These are phyloP conservation scores for Aspergillus carlsbadensis DNA, from an alignment of 495 filamentous ascomycete genomes.

Conservation along the genomic window DNA sequence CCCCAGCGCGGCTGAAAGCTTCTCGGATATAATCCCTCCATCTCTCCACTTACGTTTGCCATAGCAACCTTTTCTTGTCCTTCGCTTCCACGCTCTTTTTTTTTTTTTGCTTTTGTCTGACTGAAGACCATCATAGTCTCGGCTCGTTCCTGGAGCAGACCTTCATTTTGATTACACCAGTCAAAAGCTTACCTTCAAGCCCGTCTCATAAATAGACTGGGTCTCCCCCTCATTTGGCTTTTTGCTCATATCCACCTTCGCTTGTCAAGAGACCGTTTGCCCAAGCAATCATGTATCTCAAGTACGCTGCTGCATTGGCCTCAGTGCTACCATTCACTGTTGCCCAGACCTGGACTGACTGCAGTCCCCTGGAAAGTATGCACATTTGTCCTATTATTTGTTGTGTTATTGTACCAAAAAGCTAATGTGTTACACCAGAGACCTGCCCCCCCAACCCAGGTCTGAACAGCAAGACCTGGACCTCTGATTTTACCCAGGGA, in stretches of 20 bases:
- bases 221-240: neutral
- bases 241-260: constrained; percentile 6
- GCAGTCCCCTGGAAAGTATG: constrained; percentile 40
- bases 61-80: constrained; percentile 1
- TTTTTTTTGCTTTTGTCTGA: neutral
- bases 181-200: constrained; percentile 7
- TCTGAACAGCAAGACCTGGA: constrained; percentile 53
- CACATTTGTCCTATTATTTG: constrained; percentile 7
- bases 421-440: constrained; percentile 22
- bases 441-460: constrained; percentile 64
- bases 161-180: constrained; percentile 3
- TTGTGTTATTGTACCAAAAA: neutral
- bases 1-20: constrained; percentile 4
- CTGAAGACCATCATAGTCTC: neutral
- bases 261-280: neutral
- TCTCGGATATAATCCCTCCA: constrained; percentile 4
- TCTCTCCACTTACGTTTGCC: constrained; percentile 1
- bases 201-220: constrained; percentile 10
- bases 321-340: constrained; percentile 34
- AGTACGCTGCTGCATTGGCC: constrained; percentile 37
- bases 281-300: constrained; percentile 31
- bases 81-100: constrained; percentile 1
- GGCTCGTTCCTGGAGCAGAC: constrained; percentile 5
- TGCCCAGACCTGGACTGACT: constrained; percentile 49
- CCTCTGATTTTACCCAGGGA: constrained; percentile 65